These are phyloP conservation scores for Melocanna baccifera DNA, from an alignment of 176 grass and related monocot genomes.

Conservation along the genomic window DNA sequence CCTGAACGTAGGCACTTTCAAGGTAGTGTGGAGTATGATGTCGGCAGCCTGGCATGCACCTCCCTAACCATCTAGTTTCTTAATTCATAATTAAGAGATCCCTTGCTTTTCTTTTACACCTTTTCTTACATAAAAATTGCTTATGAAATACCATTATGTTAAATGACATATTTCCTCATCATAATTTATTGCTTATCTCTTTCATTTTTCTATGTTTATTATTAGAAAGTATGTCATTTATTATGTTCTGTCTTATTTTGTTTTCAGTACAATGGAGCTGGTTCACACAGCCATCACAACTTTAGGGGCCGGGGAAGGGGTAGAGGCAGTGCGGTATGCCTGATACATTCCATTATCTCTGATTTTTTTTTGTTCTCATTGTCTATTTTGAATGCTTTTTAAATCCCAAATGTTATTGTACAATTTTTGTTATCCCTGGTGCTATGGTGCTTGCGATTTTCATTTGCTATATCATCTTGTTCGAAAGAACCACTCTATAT, in stretches of 20 bases:
- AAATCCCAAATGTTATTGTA: neutral
- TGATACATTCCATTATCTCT: neutral
- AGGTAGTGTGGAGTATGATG: neutral
- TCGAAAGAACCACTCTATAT: neutral
- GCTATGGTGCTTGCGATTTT: neutral
- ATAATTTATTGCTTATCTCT: neutral
- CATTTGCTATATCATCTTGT: neutral
- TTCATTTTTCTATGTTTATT: neutral
- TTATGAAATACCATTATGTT: neutral
- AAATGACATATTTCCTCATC: neutral
- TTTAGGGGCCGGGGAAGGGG: constrained; percentile 70
- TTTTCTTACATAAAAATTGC: neutral
- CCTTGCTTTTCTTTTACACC: neutral
- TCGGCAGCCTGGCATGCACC: neutral
- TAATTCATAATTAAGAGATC: neutral
- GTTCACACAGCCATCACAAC: constrained; percentile 54
- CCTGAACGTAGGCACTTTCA: neutral
- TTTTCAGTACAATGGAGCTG: constrained; percentile 62
- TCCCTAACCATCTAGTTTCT: neutral
- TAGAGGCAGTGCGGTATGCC: constrained; percentile 63
- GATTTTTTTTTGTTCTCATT: neutral
- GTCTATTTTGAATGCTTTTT: neutral
- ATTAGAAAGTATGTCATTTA: neutral
- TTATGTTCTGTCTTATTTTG: neutral
- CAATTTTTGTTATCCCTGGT: neutral